Evolutionary conservation across 306 rosid species (phyloP).

Genomic region (Gillenia trifoliata): DNA sequence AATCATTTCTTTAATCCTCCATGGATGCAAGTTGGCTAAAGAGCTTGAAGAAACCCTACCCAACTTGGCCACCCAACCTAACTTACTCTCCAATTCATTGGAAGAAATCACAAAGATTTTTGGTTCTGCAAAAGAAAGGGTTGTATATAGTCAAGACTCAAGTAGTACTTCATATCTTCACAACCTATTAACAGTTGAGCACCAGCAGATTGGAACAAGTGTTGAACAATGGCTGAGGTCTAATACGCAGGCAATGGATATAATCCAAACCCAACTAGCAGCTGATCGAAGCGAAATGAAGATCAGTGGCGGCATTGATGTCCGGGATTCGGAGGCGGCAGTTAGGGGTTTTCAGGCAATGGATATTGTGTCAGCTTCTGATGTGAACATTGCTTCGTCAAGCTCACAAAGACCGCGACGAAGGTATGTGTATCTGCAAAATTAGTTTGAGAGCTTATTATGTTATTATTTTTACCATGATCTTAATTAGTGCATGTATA

Average conservation of each 20-base stretch:
- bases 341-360: conserved; percentile 6
- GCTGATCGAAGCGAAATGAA: neutral
- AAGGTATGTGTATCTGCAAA: conserved; percentile 27
- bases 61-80: conserved; percentile 29
- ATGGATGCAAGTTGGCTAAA: conserved; percentile 42
- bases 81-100: conserved; percentile 22
- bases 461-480: neutral
- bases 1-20: conserved; percentile 15
- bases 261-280: conserved; percentile 24
- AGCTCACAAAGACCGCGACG: conserved; percentile 34
- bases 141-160: neutral
- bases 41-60: conserved; percentile 35
- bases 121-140: conserved; percentile 22
- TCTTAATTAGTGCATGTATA: neutral
- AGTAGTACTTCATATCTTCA: neutral
- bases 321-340: neutral
- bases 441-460: neutral
- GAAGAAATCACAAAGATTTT: conserved; percentile 39
- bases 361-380: conserved; percentile 14
- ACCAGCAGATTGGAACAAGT: conserved; percentile 23
- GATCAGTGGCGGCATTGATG: neutral
- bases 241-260: conserved; percentile 13
- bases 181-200: conserved; percentile 8
- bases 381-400: conserved; percentile 8
- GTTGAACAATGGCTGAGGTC: conserved; percentile 31